phyloP scores from a whole-genome alignment of 148 eudicot species.

The Selenicereus undatus region DNA sequence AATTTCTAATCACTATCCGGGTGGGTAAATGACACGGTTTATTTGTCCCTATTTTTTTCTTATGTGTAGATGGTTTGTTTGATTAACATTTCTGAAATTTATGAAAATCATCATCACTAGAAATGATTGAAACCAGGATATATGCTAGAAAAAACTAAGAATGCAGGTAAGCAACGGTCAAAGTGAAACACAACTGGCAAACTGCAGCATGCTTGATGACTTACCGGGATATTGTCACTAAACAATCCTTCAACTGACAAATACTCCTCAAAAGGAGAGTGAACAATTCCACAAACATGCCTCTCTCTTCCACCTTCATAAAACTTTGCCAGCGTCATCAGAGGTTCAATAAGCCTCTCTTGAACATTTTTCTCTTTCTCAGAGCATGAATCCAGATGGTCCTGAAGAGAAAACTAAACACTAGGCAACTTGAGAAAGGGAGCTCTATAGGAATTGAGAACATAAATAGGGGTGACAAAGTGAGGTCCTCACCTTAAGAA shows the following conservation, averaged over 20 bases:
- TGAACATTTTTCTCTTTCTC: slow-evolving; percentile 86
- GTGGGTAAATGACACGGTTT: too few species aligned
- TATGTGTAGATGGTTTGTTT: background rate
- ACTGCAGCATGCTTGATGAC: slow-evolving; percentile 8
- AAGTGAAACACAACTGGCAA: background rate
- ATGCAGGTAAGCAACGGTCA: background rate
- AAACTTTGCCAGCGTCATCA: slow-evolving; percentile 85
- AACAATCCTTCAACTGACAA: slow-evolving; percentile 82
- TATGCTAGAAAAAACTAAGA: too few species aligned
- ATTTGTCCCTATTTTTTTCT: too few species aligned
- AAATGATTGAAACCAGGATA: background rate
- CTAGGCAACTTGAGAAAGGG: slow-evolving; percentile 1
- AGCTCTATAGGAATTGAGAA: background rate
- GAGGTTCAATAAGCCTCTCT: slow-evolving; percentile 90
- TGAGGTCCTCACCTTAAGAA: slow-evolving; percentile 71
- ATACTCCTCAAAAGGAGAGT: slow-evolving; percentile 82
- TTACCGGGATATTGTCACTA: slow-evolving; percentile 91
- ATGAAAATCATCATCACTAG: background rate
- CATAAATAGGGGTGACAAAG: slow-evolving; percentile 5
- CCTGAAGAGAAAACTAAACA: slow-evolving; percentile 36
- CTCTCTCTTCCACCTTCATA: slow-evolving; percentile 98
- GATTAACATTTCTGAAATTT: background rate
- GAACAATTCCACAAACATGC: slow-evolving; percentile 92
- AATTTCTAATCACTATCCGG: too few species aligned
- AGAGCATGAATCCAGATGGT: slow-evolving; percentile 61